phyloP scores from a whole-genome alignment of 2,329 filamentous ascomycete genomes.

The Colletotrichum phormii region DNA sequence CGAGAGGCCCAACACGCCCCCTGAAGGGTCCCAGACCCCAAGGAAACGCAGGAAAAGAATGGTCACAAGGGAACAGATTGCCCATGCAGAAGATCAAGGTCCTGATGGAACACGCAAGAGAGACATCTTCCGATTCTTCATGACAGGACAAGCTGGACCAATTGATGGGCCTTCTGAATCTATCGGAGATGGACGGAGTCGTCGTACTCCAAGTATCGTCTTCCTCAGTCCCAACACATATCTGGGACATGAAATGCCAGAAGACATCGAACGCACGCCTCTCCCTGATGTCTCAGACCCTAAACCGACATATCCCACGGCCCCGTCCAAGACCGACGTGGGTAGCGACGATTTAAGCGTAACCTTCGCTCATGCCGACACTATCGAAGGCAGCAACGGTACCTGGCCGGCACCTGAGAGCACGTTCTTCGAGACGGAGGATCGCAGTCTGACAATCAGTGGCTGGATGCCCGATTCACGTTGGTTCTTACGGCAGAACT shows the following conservation, averaged over 20 bases:
- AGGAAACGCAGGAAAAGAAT: conserved; percentile 30
- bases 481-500: conserved; percentile 48
- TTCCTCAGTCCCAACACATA: conserved; percentile 58
- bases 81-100: conserved; percentile 25
- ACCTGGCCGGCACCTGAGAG: conserved; percentile 47
- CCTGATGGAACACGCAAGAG: conserved; percentile 21
- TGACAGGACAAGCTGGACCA: conserved; percentile 6
- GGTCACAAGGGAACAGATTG: conserved; percentile 29
- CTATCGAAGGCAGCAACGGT: conserved; percentile 42
- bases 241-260: conserved; percentile 46
- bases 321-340: not conserved
- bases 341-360: not conserved
- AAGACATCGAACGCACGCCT: conserved; percentile 7
- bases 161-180: not conserved
- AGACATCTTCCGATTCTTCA: conserved; percentile 32
- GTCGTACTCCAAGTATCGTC: conserved; percentile 3
- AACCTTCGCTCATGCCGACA: conserved; percentile 34
- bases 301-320: conserved; percentile 16
- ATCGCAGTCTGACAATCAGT: conserved; percentile 53
- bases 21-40: conserved; percentile 18
- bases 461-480: conserved; percentile 57
- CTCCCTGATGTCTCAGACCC: not conserved
- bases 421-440: conserved; percentile 50
- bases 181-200: not conserved
- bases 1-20: conserved; percentile 16